Evolutionary conservation across 2,329 filamentous ascomycete genomes (phyloP).

Genomic region (Aureobasidium sp.): DNA sequence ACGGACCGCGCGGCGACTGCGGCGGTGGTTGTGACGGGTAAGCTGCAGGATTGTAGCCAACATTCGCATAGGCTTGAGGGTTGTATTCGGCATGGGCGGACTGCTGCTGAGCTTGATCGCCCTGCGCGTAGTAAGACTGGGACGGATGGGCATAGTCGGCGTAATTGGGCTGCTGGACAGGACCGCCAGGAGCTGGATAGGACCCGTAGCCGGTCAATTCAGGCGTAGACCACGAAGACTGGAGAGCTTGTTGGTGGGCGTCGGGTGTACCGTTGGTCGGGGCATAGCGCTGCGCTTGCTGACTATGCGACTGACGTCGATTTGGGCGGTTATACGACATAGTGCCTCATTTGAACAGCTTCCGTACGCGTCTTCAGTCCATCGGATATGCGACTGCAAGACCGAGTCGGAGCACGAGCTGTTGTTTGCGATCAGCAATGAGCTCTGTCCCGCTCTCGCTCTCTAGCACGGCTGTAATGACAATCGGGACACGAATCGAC

Average conservation of each 20-base stretch:
- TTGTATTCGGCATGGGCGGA: conserved; percentile 1
- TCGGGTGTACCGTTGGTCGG: not conserved
- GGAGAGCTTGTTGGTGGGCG: not conserved
- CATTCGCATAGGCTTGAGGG: conserved; percentile 12
- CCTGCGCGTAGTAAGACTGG: not conserved
- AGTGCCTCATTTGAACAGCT: conserved; percentile 9
- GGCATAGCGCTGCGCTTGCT: not conserved
- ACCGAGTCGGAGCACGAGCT: not conserved
- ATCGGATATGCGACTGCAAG: not conserved
- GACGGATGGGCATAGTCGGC: conserved; percentile 3
- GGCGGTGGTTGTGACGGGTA: conserved; percentile 14
- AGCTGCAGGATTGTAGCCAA: conserved; percentile 16
- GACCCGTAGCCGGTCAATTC: conserved; percentile 11
- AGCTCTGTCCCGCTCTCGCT: not conserved
- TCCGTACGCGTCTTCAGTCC: not conserved
- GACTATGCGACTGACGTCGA: conserved; percentile 13
- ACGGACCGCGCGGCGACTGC: not conserved
- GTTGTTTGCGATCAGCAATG: not conserved
- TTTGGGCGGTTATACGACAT: conserved; percentile 7
- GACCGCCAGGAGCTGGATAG: not conserved
- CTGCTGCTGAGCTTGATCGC: not conserved
- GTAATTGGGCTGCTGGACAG: conserved; percentile 3
- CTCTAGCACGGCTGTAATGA: not conserved
- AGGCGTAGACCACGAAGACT: conserved; percentile 9
- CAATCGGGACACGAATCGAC: not conserved